Evolutionary conservation across 2,329 filamentous ascomycete species (phyloP).

Genomic region (Trichoderma sp.): DNA sequence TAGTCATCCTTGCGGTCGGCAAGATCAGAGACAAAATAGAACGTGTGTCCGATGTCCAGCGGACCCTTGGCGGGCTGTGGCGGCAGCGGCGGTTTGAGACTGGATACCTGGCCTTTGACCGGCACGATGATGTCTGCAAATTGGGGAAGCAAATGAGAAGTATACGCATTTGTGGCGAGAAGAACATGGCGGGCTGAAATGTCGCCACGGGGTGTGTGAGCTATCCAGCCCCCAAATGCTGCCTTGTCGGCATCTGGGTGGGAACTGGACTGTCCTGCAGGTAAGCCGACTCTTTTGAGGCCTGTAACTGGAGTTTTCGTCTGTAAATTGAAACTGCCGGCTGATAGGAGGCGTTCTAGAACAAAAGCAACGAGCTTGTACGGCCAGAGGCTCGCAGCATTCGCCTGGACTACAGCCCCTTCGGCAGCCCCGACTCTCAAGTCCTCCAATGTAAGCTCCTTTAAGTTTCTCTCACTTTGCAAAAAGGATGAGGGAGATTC

Average conservation of each 20-base stretch:
- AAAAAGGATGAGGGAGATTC: accelerated
- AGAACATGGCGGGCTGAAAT: neutral
- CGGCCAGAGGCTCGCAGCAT: neutral
- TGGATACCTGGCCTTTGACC: neutral
- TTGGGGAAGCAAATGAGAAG: neutral
- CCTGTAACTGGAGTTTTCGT: neutral
- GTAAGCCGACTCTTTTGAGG: neutral
- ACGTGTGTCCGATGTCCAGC: neutral
- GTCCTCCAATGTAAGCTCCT: neutral
- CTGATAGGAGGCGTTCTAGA: neutral
- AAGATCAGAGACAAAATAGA: neutral
- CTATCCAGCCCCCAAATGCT: neutral
- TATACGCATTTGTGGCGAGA: neutral
- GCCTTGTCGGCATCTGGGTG: neutral
- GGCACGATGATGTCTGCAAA: neutral
- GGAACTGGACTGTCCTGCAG: neutral
- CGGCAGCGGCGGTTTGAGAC: neutral
- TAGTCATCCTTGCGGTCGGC: neutral
- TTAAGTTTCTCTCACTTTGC: neutral
- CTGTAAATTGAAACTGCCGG: neutral
- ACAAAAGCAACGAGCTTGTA: neutral
- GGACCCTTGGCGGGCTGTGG: neutral
- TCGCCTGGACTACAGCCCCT: neutral
- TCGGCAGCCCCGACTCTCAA: neutral
- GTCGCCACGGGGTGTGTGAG: neutral